Base-by-base conservation (phyloP, 2,329 filamentous ascomycete species). In the Aureobasidium melanogenum region DNA sequence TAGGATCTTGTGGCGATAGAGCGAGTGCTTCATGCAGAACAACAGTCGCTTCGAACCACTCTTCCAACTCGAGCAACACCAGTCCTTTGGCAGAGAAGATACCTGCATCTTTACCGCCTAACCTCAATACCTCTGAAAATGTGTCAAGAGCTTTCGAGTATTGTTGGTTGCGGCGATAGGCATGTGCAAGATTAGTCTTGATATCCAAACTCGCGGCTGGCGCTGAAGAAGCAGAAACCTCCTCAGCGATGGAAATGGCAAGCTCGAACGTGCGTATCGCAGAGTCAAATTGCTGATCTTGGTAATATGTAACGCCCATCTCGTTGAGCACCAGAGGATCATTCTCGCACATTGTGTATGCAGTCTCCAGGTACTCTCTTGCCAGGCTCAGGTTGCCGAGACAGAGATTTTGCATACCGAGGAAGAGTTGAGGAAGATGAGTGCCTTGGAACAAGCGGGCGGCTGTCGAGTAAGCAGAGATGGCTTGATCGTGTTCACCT, bases 361-460 rank as follows among this genome's bases (percentile, higher is more conserved):
- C 92, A 3, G 91, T 91, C 69, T 90, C 91, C 47, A 97, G 83
- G 72, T 97, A 99, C 73, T 99, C 94, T 66, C 95, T 89, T 0
- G 95, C 94, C 17, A 97, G 82, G 0, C 86, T 87, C 84, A 97
- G 89, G 69, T 99, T 97, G 74, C 96, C 96, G 63, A 99, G 82
- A 19, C 93, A 91, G 51, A 97, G 87, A 74, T 99, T 95, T 73
- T 99, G 95, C 94, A 99, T 99, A 7, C 95, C 94, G 28, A 99
- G 78, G 72, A 97, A 99, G 2, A 99, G 84, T 70, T 96, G 93
- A 0, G 94, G 94, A 1, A 99, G 81, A 72, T 99, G 95, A 0
- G 93, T 97, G 41, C 94, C 94, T 79, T 97, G 96, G 75, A 99
- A 99, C 0, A 99, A 78, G 41, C 94, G 84, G 1, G 93, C 93